phyloP scores from a whole-genome alignment of 1,139 yeast species.

The Lodderomyces elongisporus region DNA sequence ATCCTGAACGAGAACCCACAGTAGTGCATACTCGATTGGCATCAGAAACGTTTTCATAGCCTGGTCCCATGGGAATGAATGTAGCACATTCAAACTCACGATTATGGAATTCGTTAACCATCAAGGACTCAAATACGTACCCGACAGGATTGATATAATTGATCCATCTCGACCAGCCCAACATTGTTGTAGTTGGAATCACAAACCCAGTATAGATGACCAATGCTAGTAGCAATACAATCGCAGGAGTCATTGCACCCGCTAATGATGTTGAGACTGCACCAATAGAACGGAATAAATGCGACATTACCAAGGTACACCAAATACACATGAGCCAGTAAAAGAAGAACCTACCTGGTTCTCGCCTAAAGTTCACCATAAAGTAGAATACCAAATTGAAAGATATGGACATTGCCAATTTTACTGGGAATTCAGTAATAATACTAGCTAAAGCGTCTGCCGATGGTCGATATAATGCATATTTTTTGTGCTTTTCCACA shows the following conservation, averaged over 20 bases:
- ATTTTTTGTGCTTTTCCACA: slow-evolving; percentile 56
- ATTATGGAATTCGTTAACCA: slow-evolving; percentile 52
- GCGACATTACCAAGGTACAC: slow-evolving; percentile 49
- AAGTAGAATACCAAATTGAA: slow-evolving; percentile 51
- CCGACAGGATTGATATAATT: slow-evolving; percentile 53
- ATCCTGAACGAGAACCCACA: slow-evolving; percentile 63
- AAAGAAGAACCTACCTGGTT: slow-evolving; percentile 57
- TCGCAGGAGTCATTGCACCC: slow-evolving; percentile 59
- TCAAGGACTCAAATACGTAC: slow-evolving; percentile 51
- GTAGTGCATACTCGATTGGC: slow-evolving; percentile 51
- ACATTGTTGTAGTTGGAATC: slow-evolving; percentile 52
- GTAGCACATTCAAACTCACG: slow-evolving; percentile 44
- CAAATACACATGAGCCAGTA: slow-evolving; percentile 42
- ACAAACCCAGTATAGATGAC: slow-evolving; percentile 57
- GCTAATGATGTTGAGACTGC: slow-evolving; percentile 49
- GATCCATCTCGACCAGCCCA: slow-evolving; percentile 62
- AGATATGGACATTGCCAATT: slow-evolving; percentile 38
- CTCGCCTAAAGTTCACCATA: slow-evolving; percentile 50
- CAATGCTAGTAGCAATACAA: slow-evolving; percentile 47
- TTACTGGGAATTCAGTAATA: slow-evolving; percentile 54
- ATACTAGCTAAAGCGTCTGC: slow-evolving; percentile 60
- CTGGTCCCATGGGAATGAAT: slow-evolving; percentile 43
- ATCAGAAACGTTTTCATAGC: slow-evolving; percentile 23
- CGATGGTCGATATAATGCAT: slow-evolving; percentile 60
- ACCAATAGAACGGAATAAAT: slow-evolving; percentile 57